phyloP scores from a whole-genome alignment of 805 yeast species.

The Candida ortonii region DNA sequence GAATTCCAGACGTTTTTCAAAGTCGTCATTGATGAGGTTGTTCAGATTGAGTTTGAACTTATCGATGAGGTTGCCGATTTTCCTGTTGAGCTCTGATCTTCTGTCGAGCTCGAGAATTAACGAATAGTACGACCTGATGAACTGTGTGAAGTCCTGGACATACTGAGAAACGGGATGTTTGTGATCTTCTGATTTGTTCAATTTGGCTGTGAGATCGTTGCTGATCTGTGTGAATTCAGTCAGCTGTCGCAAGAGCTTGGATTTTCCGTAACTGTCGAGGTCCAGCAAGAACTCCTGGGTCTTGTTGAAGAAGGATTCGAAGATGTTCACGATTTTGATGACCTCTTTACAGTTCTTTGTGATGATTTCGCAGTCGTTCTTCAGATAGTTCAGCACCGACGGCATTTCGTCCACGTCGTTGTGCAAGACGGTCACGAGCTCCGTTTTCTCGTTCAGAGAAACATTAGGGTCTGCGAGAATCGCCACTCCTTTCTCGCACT shows the following conservation, averaged over 20 bases:
- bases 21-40: slow-evolving; percentile 43
- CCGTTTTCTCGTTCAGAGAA: slow-evolving; percentile 31
- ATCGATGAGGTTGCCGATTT: slow-evolving; percentile 39
- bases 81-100: slow-evolving; percentile 40
- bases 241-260: slow-evolving; percentile 23
- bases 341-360: slow-evolving; percentile 31
- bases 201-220: slow-evolving; percentile 11
- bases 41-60: slow-evolving; percentile 41
- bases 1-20: slow-evolving; percentile 41
- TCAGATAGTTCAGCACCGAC: slow-evolving; percentile 49
- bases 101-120: slow-evolving; percentile 53
- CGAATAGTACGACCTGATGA: slow-evolving; percentile 49
- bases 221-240: slow-evolving; percentile 18
- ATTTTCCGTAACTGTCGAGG: slow-evolving; percentile 31
- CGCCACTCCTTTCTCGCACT: slow-evolving; percentile 53
- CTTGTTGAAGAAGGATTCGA: slow-evolving; percentile 18
- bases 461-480: slow-evolving; percentile 33
- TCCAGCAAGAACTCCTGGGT: slow-evolving; percentile 20
- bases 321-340: slow-evolving; percentile 19
- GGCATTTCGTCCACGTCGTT: slow-evolving; percentile 57
- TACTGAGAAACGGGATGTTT: slow-evolving; percentile 19
- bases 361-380: slow-evolving; percentile 34
- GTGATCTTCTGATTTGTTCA: slow-evolving; percentile 12
- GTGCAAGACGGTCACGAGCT: slow-evolving; percentile 45
- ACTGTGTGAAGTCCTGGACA: slow-evolving; percentile 48